Conservation (phyloP, 1,284 basidiomycete genomes). For the Meira nashicola region DNA sequence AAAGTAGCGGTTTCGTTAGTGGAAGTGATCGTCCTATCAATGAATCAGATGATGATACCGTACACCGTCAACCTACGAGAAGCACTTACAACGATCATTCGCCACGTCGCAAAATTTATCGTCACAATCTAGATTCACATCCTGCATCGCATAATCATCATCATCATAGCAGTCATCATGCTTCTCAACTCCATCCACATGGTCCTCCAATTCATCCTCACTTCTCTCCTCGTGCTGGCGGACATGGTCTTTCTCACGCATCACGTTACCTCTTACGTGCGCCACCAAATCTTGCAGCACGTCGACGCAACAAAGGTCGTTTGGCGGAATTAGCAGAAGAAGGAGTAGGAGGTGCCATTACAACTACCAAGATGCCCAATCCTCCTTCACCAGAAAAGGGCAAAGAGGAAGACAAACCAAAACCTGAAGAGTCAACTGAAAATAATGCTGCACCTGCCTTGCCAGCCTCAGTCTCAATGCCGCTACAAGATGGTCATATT, state of each 20-base stretch:
- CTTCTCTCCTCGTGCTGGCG: slow-evolving; percentile 19
- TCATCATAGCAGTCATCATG: slow-evolving; percentile 4
- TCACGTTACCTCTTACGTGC: slow-evolving; percentile 11
- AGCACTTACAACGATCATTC: not conserved
- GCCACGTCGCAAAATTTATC: not conserved
- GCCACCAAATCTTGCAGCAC: slow-evolving; percentile 13
- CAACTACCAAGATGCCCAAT: not conserved
- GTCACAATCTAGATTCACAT: slow-evolving; percentile 4
- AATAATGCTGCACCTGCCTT: not conserved
- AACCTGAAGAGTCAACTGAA: slow-evolving; percentile 3
- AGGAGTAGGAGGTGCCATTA: not conserved
- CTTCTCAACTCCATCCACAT: not conserved
- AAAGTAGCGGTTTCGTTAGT: slow-evolving; percentile 25
- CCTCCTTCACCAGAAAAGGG: not conserved
- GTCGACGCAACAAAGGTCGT: slow-evolving; percentile 35
- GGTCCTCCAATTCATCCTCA: slow-evolving; percentile 11
- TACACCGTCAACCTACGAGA: not conserved
- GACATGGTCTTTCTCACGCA: slow-evolving; percentile 17
- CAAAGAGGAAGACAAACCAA: not conserved
- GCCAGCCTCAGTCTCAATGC: not conserved
- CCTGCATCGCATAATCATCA: slow-evolving; percentile 6
- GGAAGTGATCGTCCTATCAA: slow-evolving; percentile 9
- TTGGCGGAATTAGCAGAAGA: slow-evolving; percentile 44
- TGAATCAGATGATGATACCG: slow-evolving; percentile 6
- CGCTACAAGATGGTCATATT: no score